These are phyloP conservation scores for Microbotryum lychnidis-dioicae DNA, from an alignment of 1,284 basidiomycete species.

Conservation along the genomic window DNA sequence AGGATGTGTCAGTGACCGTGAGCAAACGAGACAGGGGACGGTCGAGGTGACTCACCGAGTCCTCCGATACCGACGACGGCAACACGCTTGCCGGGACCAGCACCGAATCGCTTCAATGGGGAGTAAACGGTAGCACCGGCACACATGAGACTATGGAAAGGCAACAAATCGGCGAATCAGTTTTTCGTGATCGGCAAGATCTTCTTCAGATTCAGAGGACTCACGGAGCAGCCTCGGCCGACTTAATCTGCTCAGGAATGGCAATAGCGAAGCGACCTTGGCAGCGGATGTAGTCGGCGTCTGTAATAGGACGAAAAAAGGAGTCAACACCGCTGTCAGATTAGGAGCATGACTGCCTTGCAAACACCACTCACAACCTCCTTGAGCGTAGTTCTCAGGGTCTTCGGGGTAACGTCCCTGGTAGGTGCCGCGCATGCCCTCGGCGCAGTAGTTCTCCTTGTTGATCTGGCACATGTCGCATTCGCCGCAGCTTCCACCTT, in stretches of 20 bases:
- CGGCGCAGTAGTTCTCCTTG: conserved; percentile 43
- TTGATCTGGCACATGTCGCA: conserved; percentile 43
- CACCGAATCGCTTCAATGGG: conserved; percentile 45
- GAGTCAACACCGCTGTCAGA: no score
- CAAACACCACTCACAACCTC: no score
- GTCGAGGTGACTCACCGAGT: conserved; percentile 36
- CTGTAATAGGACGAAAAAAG: conserved; percentile 42
- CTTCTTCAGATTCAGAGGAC: not conserved
- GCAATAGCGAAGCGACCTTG: conserved; percentile 62
- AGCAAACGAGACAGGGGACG: not conserved
- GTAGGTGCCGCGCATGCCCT: conserved; percentile 40
- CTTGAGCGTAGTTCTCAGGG: no score
- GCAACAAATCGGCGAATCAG: no score
- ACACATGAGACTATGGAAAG: conserved; percentile 37
- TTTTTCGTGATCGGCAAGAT: no score
- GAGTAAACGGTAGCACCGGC: conserved; percentile 45
- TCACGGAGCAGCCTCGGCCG: conserved; percentile 45
- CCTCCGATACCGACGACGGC: conserved; percentile 40
- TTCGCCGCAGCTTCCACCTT: conserved; percentile 42
- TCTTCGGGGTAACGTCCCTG: conserved; percentile 27
- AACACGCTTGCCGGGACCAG: conserved; percentile 44
- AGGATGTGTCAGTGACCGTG: not conserved
- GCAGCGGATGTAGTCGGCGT: conserved; percentile 57
- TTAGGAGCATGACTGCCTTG: no score
- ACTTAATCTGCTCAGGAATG: conserved; percentile 54